phyloP scores from a whole-genome alignment of 805 yeast genomes.

The Saturnispora saitoi region DNA sequence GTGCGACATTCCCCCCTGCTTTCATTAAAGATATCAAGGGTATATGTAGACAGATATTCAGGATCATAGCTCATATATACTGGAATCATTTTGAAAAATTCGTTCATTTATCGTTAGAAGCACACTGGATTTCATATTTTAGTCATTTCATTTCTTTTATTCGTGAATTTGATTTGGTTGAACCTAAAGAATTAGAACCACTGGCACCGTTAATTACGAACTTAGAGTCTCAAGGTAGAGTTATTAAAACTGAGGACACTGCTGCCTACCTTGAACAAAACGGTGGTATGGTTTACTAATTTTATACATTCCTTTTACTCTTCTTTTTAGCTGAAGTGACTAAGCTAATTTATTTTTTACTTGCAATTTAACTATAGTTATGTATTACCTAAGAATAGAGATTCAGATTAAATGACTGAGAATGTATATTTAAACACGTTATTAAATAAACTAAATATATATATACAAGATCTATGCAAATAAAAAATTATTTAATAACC shows the following conservation, averaged over 20 bases:
- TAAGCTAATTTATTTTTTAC: neutral
- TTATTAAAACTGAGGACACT: slow-evolving; percentile 25
- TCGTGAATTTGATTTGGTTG: slow-evolving; percentile 76
- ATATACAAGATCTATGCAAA: slow-evolving; percentile 4
- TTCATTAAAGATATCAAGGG: slow-evolving; percentile 77
- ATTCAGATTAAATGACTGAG: neutral
- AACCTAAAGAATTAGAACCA: slow-evolving; percentile 72
- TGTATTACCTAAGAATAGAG: neutral
- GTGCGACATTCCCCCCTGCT: slow-evolving; percentile 81
- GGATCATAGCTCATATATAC: slow-evolving; percentile 92
- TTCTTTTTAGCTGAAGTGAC: neutral
- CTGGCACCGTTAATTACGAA: slow-evolving; percentile 65
- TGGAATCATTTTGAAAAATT: slow-evolving; percentile 91
- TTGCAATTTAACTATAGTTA: neutral
- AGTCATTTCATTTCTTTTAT: slow-evolving; percentile 88
- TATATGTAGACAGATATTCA: slow-evolving; percentile 84
- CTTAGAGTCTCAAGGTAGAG: slow-evolving; percentile 81
- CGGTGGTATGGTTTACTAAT: slow-evolving; percentile 9
- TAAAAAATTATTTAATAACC: neutral
- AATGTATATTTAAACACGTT: neutral
- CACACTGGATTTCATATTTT: slow-evolving; percentile 96
- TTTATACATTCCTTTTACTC: neutral
- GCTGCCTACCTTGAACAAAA: neutral
- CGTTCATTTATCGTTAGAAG: slow-evolving; percentile 86
- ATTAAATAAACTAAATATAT: neutral